phyloP scores from a whole-genome alignment of 176 grass and related monocot genomes.

The Oryza rufipogon region DNA sequence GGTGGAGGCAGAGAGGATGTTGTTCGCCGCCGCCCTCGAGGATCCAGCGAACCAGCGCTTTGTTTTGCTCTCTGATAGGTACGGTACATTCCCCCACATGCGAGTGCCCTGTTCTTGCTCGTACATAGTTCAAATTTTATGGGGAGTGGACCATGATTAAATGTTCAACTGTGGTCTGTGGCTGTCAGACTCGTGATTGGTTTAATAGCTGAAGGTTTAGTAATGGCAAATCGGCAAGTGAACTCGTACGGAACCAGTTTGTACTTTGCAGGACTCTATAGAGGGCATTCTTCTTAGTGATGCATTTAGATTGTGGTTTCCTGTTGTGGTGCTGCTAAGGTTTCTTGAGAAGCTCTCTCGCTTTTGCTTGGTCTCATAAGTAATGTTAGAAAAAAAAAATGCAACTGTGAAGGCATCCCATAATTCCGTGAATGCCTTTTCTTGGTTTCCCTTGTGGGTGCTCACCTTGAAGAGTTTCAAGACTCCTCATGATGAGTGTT shows the following conservation, averaged over 20 bases:
- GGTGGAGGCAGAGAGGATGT: constrained; percentile 82
- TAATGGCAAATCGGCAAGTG: constrained; percentile 25
- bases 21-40: constrained; percentile 73
- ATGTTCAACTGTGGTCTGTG: neutral
- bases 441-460: neutral
- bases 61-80: constrained; percentile 94
- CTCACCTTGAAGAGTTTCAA: neutral
- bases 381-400: neutral
- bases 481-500: neutral
- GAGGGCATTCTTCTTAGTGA: neutral
- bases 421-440: neutral
- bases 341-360: neutral
- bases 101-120: neutral
- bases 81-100: neutral
- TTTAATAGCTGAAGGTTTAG: constrained; percentile 24
- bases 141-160: constrained; percentile 12
- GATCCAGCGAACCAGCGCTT: constrained; percentile 84
- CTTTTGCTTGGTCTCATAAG: neutral
- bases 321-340: neutral
- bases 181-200: neutral
- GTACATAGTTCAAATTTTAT: constrained; percentile 13
- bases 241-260: neutral
- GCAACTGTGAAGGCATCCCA: neutral
- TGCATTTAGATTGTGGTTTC: constrained; percentile 10
- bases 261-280: no score